Percentiles rank a stretch among this genome's conserved stretches.
These are phyloP conservation scores for Euclidium syriacum DNA, from an alignment of 345 rosid genomes.

Conservation along the genomic window DNA sequence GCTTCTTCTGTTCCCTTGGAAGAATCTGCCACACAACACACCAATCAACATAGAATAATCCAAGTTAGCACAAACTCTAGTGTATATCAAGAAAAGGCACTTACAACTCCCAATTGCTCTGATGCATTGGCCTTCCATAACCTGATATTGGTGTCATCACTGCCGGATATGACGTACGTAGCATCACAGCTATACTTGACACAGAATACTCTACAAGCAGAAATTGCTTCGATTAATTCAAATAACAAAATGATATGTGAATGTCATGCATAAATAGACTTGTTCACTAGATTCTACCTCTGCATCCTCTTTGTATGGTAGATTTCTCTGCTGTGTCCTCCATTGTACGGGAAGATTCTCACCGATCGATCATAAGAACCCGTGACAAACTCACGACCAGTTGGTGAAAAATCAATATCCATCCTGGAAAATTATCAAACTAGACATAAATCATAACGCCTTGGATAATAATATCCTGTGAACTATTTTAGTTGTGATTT, in stretches of 20 bases:
- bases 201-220: constrained; percentile 67
- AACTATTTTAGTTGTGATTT: not conserved
- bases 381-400: constrained; percentile 96
- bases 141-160: constrained; percentile 93
- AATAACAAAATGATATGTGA: not conserved
- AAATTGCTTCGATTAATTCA: not conserved
- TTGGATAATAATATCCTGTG: not conserved
- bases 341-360: constrained; percentile 84
- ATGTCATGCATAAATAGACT: not conserved
- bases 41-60: constrained; percentile 3
- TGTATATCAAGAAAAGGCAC: constrained; percentile 22
- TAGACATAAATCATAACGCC: not conserved
- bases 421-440: constrained; percentile 43
- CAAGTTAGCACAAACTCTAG: no score
- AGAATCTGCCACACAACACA: constrained; percentile 47
- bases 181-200: constrained; percentile 93
- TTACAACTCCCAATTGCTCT: constrained; percentile 95
- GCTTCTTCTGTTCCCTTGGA: constrained; percentile 83
- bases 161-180: constrained; percentile 86
- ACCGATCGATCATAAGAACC: constrained; percentile 98
- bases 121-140: constrained; percentile 99
- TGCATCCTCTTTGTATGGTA: constrained; percentile 99
- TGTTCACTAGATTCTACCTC: constrained; percentile 43
- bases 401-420: constrained; percentile 97
- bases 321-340: constrained; percentile 88